Base-by-base conservation (phyloP, 768 basidiomycete species). In the Agaricus sinodeliciosus region DNA sequence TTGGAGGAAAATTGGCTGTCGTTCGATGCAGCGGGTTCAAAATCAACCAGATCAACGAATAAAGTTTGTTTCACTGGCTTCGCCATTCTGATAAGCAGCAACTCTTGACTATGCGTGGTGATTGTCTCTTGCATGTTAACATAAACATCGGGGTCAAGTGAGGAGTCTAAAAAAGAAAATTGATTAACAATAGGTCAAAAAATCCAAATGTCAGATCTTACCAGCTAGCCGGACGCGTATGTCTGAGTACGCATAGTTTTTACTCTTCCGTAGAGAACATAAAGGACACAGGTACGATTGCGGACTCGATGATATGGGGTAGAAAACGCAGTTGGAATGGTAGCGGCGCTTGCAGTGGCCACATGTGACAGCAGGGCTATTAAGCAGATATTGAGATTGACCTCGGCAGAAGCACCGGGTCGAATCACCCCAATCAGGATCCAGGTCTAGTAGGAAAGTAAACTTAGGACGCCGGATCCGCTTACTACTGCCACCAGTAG, bases 371-470 rank as follows among this genome's bases (percentile, higher is more conserved):
- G 75, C 74, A 3, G 82, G 81, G 60, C 81, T 83, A 56, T 76
- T 71, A 49, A 82, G 67, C 26, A 85, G 66, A 64, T 82, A 85
- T 7, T 67, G 61, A 3, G 80, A 85, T 27, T 80, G 76, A 13
- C 87, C 88, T 45, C 89, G 73, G 65, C 89, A 91, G 54, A 91
- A 85, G 67, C 89, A 91, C 25, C 88, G 79, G 25, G 88, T 90
- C 28, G 80, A 79, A 60, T 91, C 89, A 5, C 67, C 57, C 80
- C 85, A 88, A 60, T 90, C 85, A 26, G 73, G 66, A 62, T 90
- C 87, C 36, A 82, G 65, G 60, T 91, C 89, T 62, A 87, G 87
- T 13, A 86, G 85, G 60, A 91, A 90, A 6, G 73, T 77, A 58
- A 91, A 86, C 40, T 78, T 80, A 15, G 72, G 72, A 25, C 74